Base-by-base conservation (phyloP, 2,329 filamentous ascomycete genomes). In the Aspergillus ustus region DNA sequence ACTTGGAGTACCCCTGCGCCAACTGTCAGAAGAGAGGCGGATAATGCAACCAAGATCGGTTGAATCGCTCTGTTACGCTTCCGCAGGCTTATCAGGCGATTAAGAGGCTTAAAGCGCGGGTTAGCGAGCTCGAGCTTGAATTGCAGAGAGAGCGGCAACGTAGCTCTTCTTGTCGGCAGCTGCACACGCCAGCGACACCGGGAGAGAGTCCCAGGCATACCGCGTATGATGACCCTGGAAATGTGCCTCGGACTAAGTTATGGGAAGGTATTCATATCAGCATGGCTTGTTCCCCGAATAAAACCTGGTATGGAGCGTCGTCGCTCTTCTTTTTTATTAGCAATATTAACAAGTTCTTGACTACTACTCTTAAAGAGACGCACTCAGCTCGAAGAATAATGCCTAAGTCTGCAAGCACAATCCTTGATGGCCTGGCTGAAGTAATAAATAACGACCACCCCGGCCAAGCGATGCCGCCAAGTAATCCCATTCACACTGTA, bases 311-410 rank as follows among this genome's bases (percentile, higher is more conserved):
- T 65, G 82, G 81, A 2, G 75, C 79, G 0, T 75, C 80, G 2
- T 83, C 82, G 6, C 66, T 74, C 13, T 78, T 77, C 62, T 83
- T 80, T 69, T 83, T 82, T 65, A 77, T 82, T 54, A 70, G 72
- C 17, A 76, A 79, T 37, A 75, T 83, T 57, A 77, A 71, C 15
- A 63, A 66, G 7, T 81, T 75, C 62, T 66, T 83, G 13, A 69
- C 67, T 44, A 68, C 66, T 13, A 52, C 56, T 3, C 17, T 59
- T 1, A 57, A 55, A 45, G 40, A 55, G 31, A 55, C 46, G 11
- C 29, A 59, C 17, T 59, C 57, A 3, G 22, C 57, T 5, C 40
- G 44, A 13, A 28, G 50, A 7, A 59, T 59, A 50, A 43, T 59
- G 28, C 57, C 50, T 4, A 19, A 40, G 2, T 59, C 57, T 9